Evolutionary conservation across 805 yeast genomes (phyloP), one percentile per base, ranked within the genome.

Genomic region (Schwanniomyces pseudopolymorphus): DNA sequence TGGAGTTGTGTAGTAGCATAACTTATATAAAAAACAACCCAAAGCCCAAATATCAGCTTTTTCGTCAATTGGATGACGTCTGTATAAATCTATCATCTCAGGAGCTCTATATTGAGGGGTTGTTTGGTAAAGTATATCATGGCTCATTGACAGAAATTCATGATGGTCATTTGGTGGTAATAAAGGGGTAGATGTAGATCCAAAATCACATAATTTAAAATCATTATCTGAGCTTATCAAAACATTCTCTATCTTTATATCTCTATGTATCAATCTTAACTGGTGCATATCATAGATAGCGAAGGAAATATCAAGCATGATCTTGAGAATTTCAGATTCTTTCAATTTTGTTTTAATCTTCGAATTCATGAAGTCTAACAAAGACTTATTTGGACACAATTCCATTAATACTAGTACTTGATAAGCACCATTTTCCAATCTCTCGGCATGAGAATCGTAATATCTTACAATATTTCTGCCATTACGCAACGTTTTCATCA

Each of bases 41-140:
- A 92, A 70, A 0, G 99, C 99, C 99, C 99, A 92, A 40, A 92
- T 87, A 67, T 92, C 99, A 6, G 92, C 78, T 65, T 89, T 89
- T 58, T 91, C 95, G 65, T 92, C 94, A 35, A 92, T 87, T 1
- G 97, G 94, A 40, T 83, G 70, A 5, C 90, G 87, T 40, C 89
- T 74, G 61, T 85, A 85, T 21, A 91, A 75, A 66, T 92, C 97
- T 46, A 92, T 80, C 98, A 92, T 94, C 62, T 92, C 99, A 0
- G 99, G 99, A 0, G 95, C 77, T 52, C 99, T 75, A 63, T 92
- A 92, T 65, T 94, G 99, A 13, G 96, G 96, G 3, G 99, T 92
- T 0, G 99, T 92, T 60, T 92, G 96, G 52, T 84, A 82, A 58
- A 89, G 79, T 46, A 92, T 82, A 62, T 92, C 97, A 58, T 88